Evolutionary conservation across 2,329 filamentous ascomycete genomes (phyloP).

Genomic region (Metarhizium sp.): DNA sequence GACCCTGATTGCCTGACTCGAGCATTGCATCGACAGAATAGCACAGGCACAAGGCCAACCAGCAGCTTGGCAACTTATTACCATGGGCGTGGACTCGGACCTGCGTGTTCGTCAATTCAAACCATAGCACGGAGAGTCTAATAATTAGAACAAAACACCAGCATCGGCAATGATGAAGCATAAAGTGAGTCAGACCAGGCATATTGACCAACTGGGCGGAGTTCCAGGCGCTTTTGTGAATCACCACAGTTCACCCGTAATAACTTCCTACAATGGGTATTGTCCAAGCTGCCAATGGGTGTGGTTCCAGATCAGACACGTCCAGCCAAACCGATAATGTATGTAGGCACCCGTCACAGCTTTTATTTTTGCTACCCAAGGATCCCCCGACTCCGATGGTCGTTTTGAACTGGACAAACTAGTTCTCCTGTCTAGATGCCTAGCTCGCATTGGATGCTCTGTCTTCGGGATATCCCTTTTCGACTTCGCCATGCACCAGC

Average conservation of each 20-base stretch:
- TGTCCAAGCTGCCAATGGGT: neutral
- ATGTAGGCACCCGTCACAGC: neutral
- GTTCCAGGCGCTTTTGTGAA: neutral
- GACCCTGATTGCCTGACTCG: neutral
- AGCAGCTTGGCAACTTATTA: too few species aligned
- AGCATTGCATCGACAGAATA: too few species aligned
- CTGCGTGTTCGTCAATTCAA: neutral
- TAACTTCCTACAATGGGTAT: neutral
- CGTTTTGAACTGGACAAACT: neutral
- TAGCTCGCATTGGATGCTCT: neutral
- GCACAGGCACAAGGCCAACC: too few species aligned
- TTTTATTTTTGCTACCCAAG: neutral
- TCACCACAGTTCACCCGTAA: neutral
- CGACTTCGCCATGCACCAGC: neutral
- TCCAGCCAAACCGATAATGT: neutral
- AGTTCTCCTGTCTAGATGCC: neutral
- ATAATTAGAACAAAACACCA: neutral
- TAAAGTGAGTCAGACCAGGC: neutral
- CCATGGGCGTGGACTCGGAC: too few species aligned
- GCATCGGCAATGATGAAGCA: neutral
- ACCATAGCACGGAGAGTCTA: neutral
- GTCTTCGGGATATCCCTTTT: neutral
- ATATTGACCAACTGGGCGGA: neutral
- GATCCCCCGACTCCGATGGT: neutral
- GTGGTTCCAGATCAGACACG: too few species aligned